Evolutionary conservation across 108 stramenopile genomes (phyloP).

Genomic region (Cyclotella atomus): DNA sequence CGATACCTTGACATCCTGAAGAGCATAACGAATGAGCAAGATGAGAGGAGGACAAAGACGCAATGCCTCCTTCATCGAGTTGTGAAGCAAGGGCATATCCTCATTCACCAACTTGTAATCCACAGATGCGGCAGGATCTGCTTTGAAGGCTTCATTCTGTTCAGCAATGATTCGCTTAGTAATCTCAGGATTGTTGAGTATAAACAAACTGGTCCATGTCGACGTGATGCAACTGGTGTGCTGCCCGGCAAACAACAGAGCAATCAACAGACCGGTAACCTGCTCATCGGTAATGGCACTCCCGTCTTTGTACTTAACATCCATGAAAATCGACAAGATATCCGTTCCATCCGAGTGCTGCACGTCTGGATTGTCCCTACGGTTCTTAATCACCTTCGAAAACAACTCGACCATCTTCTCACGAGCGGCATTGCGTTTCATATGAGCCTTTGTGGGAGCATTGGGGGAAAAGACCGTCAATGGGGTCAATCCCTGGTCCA

Average conservation of each 20-base stretch:
- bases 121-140: conserved; percentile 36
- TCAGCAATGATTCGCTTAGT: conserved; percentile 85
- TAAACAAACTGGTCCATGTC: conserved; percentile 94
- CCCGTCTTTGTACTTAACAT: conserved; percentile 98
- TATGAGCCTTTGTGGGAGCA: conserved; percentile 92
- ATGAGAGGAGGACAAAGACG: conserved; percentile 98
- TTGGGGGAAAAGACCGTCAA: conserved; percentile 97
- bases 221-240: conserved; percentile 98
- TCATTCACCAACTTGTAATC: conserved; percentile 82
- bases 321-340: conserved; percentile 96
- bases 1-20: conserved; percentile 82
- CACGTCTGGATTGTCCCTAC: conserved; percentile 78
- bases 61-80: conserved; percentile 96
- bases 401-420: conserved; percentile 95
- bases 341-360: conserved; percentile 86
- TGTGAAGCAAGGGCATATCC: conserved; percentile 89
- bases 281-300: conserved; percentile 89
- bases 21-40: conserved; percentile 94
- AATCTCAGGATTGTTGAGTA: conserved; percentile 84
- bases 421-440: conserved; percentile 81
- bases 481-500: conserved; percentile 98
- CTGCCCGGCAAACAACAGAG: conserved; percentile 98
- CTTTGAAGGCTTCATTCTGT: conserved; percentile 59
- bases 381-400: conserved; percentile 87
- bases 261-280: conserved; percentile 97